Base-by-base conservation (phyloP, 192 early-diverging fungal species). In the Haplosporangium gracile region DNA sequence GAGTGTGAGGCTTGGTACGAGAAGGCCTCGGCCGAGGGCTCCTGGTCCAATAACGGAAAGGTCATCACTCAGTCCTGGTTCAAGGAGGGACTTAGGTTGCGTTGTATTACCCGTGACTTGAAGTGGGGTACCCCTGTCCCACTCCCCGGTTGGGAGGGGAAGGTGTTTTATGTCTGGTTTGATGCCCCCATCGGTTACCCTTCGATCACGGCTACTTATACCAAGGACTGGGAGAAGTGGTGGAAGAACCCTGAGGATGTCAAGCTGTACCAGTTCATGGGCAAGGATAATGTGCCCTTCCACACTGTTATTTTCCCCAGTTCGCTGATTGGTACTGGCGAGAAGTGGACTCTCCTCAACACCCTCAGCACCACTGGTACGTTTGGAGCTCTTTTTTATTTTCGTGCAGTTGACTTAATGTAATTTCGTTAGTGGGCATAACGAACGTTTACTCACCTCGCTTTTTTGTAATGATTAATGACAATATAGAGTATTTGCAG, bases 161-260 rank as follows among this genome's bases (percentile, higher is more conserved):
- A 99, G 91, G 98, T 99, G 26, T 99, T 99, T 70, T 99, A 99
- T 88, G 99, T 99, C 47, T 99, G 99, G 99, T 99, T 98, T 77
- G 99, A 99, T 82, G 99, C 99, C 36, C 96, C 95, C 74, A 97
- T 99, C 78, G 99, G 99, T 68, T 99, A 99, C 82, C 94, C 96
- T 29, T 99, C 97, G 45, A 99, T 99, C 87, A 99, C 98, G 2
- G 97, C 98, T 53, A 97, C 94, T 74, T 99, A 99, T 89, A 98
- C 98, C 6, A 80, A 89, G 72, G 94, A 98, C 34, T 99, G 98
- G 98, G 93, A 97, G 88, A 92, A 96, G 83, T 99, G 99, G 99
- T 99, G 99, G 98, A 98, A 98, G 92, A 99, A 99, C 90, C 97
- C 97, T 0, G 91, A 97, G 29, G 88, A 99, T 65, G 98, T 99